phyloP scores from a whole-genome alignment of 768 basidiomycete genomes.

The Termitomyces sp. region DNA sequence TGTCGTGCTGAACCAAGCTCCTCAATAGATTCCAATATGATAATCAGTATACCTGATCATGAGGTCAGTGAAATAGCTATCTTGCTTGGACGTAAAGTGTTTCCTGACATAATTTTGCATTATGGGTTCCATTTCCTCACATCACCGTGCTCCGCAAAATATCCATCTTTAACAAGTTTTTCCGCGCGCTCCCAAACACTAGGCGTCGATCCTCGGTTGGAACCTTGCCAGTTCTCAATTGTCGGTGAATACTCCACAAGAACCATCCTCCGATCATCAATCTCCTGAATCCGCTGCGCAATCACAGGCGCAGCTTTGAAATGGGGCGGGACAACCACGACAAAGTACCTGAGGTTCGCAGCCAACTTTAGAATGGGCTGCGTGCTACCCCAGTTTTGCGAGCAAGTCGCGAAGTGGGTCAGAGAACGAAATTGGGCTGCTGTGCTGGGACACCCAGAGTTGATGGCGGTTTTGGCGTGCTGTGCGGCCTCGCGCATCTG shows the following conservation, averaged over 20 bases:
- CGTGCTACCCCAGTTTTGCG: slow-evolving; percentile 20
- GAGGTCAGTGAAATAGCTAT: not conserved
- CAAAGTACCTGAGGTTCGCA: slow-evolving; percentile 17
- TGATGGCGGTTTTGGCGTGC: slow-evolving; percentile 4
- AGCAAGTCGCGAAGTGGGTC: slow-evolving; percentile 19
- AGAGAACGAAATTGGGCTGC: slow-evolving; percentile 12
- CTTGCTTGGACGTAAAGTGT: not conserved
- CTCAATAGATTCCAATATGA: too few relatives aligned
- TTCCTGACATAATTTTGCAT: not conserved
- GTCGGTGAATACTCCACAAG: slow-evolving; percentile 14
- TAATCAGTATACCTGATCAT: not conserved
- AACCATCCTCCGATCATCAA: slow-evolving; percentile 18
- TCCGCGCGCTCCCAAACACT: slow-evolving; percentile 17
- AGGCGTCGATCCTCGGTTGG: slow-evolving; percentile 3
- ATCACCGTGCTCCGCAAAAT: not conserved
- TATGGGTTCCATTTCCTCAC: not conserved
- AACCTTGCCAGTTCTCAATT: slow-evolving; percentile 15
- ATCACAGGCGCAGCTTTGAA: slow-evolving; percentile 13
- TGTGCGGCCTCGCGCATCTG: slow-evolving; percentile 16
- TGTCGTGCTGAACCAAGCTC: too few relatives aligned
- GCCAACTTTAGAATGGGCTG: slow-evolving; percentile 17
- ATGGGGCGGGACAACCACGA: slow-evolving; percentile 14
- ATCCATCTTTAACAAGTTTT: not conserved
- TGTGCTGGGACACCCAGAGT: slow-evolving; percentile 2
- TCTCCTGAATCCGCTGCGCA: slow-evolving; percentile 16